These are phyloP conservation scores for Lodderomyces elongisporus DNA, from an alignment of 1,139 yeast genomes.

Conservation along the genomic window DNA sequence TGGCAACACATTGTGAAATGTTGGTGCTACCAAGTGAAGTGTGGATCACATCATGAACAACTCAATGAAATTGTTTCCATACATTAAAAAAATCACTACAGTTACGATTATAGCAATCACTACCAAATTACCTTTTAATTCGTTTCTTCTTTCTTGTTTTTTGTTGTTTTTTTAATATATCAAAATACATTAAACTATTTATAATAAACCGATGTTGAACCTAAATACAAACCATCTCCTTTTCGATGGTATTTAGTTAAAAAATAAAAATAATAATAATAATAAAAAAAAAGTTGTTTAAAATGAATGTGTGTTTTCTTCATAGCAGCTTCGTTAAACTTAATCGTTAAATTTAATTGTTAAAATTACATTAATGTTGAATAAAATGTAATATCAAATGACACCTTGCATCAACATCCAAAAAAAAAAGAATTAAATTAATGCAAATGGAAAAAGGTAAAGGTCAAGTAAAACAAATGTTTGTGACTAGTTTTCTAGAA, in stretches of 20 bases:
- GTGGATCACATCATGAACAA: too few species aligned
- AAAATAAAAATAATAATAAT: slow-evolving; percentile 12
- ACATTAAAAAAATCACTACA: too few species aligned
- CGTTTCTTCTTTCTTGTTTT: too few species aligned
- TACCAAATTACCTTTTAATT: too few species aligned
- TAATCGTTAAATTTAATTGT: slow-evolving; percentile 9
- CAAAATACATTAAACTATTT: slow-evolving; percentile 4
- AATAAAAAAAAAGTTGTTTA: slow-evolving; percentile 12
- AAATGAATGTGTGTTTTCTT: slow-evolving; percentile 14
- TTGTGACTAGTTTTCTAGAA: too few species aligned
- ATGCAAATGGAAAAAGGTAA: slow-evolving; percentile 19
- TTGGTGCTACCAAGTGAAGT: too few species aligned
- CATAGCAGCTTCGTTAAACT: slow-evolving; percentile 17
- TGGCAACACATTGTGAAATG: too few species aligned
- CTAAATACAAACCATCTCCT: slow-evolving; percentile 2
- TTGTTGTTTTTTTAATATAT: slow-evolving; percentile 5
- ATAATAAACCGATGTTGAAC: slow-evolving; percentile 9
- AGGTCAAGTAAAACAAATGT: too few species aligned
- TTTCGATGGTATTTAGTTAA: too few species aligned
- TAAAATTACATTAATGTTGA: slow-evolving; percentile 61
- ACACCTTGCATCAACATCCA: slow-evolving; percentile 38
- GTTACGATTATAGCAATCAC: too few species aligned
- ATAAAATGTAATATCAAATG: slow-evolving; percentile 48
- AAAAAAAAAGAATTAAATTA: slow-evolving; percentile 29
- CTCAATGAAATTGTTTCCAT: too few species aligned